phyloP scores from a whole-genome alignment of 192 early-diverging fungal genomes.

The Chytriomyces sp. region DNA sequence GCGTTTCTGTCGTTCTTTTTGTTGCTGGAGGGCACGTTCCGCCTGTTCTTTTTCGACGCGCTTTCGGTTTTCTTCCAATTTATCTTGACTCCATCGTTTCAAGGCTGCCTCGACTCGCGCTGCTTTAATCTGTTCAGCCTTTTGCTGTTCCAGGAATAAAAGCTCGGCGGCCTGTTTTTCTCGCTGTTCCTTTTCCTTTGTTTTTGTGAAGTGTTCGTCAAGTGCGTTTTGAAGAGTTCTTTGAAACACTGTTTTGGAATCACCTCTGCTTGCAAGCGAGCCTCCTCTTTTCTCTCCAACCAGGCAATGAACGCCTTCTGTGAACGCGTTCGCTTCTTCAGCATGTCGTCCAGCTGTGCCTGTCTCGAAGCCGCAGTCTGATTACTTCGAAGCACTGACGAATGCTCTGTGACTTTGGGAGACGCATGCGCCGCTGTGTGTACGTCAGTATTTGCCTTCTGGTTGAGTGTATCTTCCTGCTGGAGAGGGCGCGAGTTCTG shows the following conservation, averaged over 20 bases:
- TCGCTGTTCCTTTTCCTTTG: neutral
- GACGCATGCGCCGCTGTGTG: neutral
- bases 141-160: neutral
- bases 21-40: neutral
- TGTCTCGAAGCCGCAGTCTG: neutral
- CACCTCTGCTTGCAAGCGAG: neutral
- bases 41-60: neutral
- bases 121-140: neutral
- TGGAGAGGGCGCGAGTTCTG: neutral
- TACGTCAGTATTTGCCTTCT: neutral
- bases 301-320: conserved; percentile 24
- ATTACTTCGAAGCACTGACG: too few relatives aligned
- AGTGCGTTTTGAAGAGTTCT: neutral
- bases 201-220: neutral
- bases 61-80: neutral
- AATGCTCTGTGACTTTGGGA: neutral
- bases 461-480: neutral
- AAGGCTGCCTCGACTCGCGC: neutral
- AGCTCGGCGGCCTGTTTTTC: neutral
- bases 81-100: conserved; percentile 2
- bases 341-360: neutral
- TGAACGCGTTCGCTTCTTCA: neutral
- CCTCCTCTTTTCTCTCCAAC: conserved; percentile 12
- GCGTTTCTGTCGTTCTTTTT: neutral
- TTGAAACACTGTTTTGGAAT: neutral